These are phyloP conservation scores for Saccharomycopsis oosterbeekiorum DNA, from an alignment of 805 yeast species.

Conservation along the genomic window DNA sequence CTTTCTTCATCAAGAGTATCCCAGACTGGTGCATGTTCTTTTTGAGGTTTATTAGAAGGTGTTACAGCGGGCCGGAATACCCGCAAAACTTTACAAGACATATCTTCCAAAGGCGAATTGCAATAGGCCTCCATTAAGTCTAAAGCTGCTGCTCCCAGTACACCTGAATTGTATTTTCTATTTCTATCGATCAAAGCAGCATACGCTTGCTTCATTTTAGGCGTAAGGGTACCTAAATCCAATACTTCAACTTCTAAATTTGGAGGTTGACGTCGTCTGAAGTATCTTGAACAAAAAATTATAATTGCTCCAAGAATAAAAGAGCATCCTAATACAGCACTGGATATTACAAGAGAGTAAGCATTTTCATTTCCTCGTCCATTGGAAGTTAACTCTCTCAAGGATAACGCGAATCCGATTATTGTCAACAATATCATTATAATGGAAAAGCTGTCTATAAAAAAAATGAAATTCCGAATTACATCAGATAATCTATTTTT, in stretches of 20 bases:
- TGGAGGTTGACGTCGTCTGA: background rate
- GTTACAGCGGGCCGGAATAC: background rate
- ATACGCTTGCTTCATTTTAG: background rate
- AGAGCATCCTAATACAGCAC: background rate
- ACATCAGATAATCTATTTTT: background rate
- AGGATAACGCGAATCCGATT: background rate
- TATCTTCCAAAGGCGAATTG: background rate
- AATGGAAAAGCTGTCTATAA: background rate
- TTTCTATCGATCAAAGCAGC: background rate
- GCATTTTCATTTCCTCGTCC: background rate
- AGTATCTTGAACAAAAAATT: background rate
- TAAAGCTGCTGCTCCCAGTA: background rate
- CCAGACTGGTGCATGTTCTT: background rate
- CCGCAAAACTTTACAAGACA: background rate
- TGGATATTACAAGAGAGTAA: background rate
- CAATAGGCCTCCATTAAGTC: background rate
- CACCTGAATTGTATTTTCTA: background rate
- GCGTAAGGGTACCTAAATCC: background rate
- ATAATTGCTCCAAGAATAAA: background rate
- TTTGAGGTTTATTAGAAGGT: background rate
- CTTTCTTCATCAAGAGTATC: background rate
- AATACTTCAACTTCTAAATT: background rate
- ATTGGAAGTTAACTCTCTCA: background rate
- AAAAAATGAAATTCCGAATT: background rate
- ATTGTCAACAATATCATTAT: background rate